These are phyloP conservation scores for Citrus cavaleriei DNA, from an alignment of 345 rosid genomes.

Conservation along the genomic window DNA sequence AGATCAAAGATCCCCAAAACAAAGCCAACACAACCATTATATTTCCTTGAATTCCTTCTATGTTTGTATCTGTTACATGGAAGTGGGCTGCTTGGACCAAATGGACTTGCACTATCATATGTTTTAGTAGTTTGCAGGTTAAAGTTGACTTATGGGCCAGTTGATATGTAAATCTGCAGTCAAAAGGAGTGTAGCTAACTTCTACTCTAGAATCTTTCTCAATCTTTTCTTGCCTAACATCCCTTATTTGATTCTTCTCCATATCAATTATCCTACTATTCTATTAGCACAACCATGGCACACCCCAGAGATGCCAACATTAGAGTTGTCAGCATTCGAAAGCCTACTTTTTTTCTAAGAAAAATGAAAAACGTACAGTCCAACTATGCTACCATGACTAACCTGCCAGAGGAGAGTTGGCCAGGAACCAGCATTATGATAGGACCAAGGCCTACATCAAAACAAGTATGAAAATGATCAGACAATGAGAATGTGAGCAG, in stretches of 20 bases:
- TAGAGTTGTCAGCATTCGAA: not conserved
- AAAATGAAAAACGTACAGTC: not conserved
- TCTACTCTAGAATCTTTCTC: not conserved
- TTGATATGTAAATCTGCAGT: not conserved
- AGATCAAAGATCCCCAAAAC: not conserved
- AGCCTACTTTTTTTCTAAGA: not conserved
- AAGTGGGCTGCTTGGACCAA: not conserved
- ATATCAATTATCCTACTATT: not conserved
- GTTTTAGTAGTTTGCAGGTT: not conserved
- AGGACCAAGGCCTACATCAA: slow-evolving; percentile 85
- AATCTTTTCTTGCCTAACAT: not conserved
- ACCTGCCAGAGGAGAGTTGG: slow-evolving; percentile 98
- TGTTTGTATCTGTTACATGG: not conserved
- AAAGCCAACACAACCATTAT: not conserved
- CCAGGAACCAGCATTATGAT: slow-evolving; percentile 97
- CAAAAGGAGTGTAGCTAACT: not conserved
- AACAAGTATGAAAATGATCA: not conserved
- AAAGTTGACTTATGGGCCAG: not conserved
- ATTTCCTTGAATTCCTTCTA: not conserved
- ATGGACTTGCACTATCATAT: not conserved
- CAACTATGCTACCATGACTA: slow-evolving; percentile 16
- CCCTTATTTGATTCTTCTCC: not conserved
- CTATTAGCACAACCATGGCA: not conserved
- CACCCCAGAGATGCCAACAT: not conserved
- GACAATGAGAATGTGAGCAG: not conserved